Percentiles rank a stretch among this genome's conserved stretches.
Evolutionary conservation across 2,329 filamentous ascomycete species (phyloP).

Genomic region (Apiospora pterosperma): DNA sequence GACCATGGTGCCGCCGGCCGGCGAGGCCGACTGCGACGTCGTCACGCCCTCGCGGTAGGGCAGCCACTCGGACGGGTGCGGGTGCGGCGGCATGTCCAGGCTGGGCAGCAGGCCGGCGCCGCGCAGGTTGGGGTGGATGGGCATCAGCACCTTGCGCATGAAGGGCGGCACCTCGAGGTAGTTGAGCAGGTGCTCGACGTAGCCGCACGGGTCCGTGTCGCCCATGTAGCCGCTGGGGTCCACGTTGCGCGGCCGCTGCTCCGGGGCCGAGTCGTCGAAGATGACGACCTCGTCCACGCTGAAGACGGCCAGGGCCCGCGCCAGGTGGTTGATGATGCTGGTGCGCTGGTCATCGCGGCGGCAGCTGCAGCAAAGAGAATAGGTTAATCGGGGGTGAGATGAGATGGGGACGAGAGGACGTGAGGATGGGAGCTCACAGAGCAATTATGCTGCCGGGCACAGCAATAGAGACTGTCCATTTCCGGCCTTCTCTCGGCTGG

Average conservation of each 20-base stretch:
- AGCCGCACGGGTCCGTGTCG: constrained; percentile 73
- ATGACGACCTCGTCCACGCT: constrained; percentile 80
- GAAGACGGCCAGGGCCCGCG: constrained; percentile 78
- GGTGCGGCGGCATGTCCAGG: constrained; percentile 82
- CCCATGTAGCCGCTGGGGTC: constrained; percentile 60
- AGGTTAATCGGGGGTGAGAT: neutral
- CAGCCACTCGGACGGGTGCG: constrained; percentile 73
- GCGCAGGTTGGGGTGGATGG: constrained; percentile 73
- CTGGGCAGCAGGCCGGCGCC: constrained; percentile 71
- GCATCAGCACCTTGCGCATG: constrained; percentile 72
- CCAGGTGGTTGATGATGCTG: constrained; percentile 68
- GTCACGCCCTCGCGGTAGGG: constrained; percentile 77
- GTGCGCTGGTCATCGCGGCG: constrained; percentile 74
- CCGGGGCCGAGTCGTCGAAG: constrained; percentile 64
- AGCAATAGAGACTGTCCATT: constrained; percentile 75
- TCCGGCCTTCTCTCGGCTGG: constrained; percentile 57
- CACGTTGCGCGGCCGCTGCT: constrained; percentile 42
- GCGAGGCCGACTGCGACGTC: constrained; percentile 38
- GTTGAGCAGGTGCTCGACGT: constrained; percentile 72
- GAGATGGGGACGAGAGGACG: neutral
- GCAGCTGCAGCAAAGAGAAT: constrained; percentile 45
- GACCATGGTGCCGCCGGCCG: constrained; percentile 49
- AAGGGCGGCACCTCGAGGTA: constrained; percentile 85
- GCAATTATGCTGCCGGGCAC: constrained; percentile 74
- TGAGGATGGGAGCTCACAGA: constrained; percentile 48